A percentile compares a stretch with the other conserved stretches of the same genome.
Conservation (phyloP, 31 red algal species). For the Endocladia muricata region DNA sequence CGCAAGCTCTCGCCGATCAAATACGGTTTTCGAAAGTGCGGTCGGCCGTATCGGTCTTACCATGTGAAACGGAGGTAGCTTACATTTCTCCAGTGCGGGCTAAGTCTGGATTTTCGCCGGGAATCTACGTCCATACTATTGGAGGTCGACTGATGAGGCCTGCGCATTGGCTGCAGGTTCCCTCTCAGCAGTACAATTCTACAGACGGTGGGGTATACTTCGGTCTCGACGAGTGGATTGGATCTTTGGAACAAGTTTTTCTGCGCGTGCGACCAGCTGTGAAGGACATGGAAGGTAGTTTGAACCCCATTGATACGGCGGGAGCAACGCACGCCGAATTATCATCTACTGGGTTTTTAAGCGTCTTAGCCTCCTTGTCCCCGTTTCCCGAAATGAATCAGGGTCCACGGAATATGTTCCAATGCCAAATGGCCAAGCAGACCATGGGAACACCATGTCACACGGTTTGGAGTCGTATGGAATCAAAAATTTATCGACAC, state of each 20-base stretch:
- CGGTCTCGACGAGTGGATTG: conserved; percentile 72
- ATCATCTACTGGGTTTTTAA: conserved; percentile 57
- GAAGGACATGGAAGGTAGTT: conserved; percentile 23
- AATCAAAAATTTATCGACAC: conserved; percentile 82
- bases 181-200: background rate
- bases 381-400: conserved; percentile 97
- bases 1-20: conserved; percentile 18
- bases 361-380: conserved; percentile 77
- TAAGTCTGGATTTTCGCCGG: conserved; percentile 51
- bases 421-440: conserved; percentile 97
- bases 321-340: conserved; percentile 79
- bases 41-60: conserved; percentile 9
- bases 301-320: conserved; percentile 36
- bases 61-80: conserved; percentile 40
- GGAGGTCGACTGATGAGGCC: conserved; percentile 76
- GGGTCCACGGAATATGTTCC: conserved; percentile 89
- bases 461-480: conserved; percentile 57
- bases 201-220: background rate
- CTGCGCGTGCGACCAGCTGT: conserved; percentile 50
- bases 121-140: conserved; percentile 70
- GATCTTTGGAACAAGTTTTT: conserved; percentile 81
- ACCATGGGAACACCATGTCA: conserved; percentile 88
- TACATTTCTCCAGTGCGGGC: conserved; percentile 22
- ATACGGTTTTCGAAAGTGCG: conserved; percentile 67
- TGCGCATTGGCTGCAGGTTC: conserved; percentile 55